Percentiles rank a stretch among this genome's conserved stretches.
phyloP scores from a whole-genome alignment of 163 green algal species.

The Volvox carteri region DNA sequence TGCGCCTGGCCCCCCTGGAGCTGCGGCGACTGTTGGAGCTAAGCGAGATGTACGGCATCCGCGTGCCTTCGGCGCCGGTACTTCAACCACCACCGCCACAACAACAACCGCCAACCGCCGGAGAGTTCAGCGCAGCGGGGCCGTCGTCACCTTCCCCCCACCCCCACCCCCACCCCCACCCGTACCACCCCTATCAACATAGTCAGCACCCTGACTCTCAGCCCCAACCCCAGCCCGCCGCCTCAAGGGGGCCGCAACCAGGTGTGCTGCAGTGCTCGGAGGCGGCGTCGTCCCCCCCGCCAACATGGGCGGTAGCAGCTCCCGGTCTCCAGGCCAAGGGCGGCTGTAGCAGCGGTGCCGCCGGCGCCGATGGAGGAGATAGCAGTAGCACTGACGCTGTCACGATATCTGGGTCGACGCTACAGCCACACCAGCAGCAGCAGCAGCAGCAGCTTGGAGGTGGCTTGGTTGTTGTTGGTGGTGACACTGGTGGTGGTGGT shows the following conservation, averaged over 20 bases:
- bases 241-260: too few species aligned
- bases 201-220: not conserved
- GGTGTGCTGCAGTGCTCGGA: too few species aligned
- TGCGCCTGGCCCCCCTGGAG: constrained; percentile 22
- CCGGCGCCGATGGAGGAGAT: too few species aligned
- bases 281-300: too few species aligned
- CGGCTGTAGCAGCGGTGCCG: not conserved
- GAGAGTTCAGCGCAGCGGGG: too few species aligned
- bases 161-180: not conserved
- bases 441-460: not conserved
- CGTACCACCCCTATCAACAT: not conserved
- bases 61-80: too few species aligned
- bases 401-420: not conserved
- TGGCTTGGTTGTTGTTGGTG: too few species aligned
- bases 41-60: not conserved
- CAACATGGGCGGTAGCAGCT: too few species aligned
- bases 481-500: not conserved
- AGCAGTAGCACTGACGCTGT: not conserved
- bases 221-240: not conserved
- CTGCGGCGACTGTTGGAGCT: constrained; percentile 6
- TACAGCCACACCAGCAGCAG: not conserved
- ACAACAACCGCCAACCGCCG: not conserved
- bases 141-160: too few species aligned
- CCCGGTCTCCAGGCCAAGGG: not conserved
- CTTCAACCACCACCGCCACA: not conserved